These are phyloP conservation scores for Diaporthe sp. DNA, from an alignment of 2,329 filamentous ascomycete species.

Conservation along the genomic window DNA sequence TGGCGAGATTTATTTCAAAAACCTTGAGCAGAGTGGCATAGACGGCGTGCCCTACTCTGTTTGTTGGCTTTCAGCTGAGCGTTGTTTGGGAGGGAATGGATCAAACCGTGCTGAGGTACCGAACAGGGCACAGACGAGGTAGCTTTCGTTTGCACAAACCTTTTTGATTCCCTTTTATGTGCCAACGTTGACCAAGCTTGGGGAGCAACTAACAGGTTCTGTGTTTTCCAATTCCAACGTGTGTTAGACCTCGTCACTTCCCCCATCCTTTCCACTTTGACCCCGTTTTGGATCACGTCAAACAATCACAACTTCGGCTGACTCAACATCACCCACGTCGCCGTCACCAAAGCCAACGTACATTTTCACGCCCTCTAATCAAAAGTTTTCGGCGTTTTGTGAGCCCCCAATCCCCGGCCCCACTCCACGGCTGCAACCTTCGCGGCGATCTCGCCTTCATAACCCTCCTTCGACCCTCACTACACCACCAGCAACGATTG, in stretches of 20 bases:
- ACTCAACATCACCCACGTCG: no score
- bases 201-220: not conserved
- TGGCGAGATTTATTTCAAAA: not conserved
- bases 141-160: not conserved
- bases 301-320: not conserved
- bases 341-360: not conserved
- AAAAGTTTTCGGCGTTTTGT: not conserved
- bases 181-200: accelerated
- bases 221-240: not conserved
- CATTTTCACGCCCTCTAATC: not conserved
- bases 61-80: not conserved
- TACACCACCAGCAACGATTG: not conserved
- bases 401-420: not conserved
- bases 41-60: no score
- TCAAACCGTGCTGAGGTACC: not conserved
- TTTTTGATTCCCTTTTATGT: not conserved
- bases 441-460: accelerated
- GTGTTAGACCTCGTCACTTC: not conserved
- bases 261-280: not conserved
- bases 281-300: not conserved
- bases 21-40: not conserved
- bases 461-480: not conserved
- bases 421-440: not conserved
- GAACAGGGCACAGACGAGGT: not conserved
- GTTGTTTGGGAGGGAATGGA: not conserved